These are phyloP conservation scores for Pseudomassariella vexata DNA, from an alignment of 2,329 filamentous ascomycete genomes.

Conservation along the genomic window DNA sequence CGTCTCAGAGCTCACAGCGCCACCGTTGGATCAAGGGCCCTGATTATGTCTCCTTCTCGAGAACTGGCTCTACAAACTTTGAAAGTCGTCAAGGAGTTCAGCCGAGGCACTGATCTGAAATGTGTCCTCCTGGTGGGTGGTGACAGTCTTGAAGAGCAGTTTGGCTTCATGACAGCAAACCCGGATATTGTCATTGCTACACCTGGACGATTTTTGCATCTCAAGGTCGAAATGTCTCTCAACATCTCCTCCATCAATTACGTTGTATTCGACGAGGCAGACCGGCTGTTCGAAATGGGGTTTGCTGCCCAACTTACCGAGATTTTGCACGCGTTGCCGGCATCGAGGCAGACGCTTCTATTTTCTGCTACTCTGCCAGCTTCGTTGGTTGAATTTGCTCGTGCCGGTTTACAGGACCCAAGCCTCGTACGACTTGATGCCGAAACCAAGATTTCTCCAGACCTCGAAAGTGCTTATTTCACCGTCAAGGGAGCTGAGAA, in stretches of 20 bases:
- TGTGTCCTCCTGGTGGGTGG: conserved; percentile 89
- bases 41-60: conserved; percentile 87
- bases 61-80: conserved; percentile 92
- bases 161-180: conserved; percentile 85
- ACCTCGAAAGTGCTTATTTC: conserved; percentile 94
- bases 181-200: conserved; percentile 97
- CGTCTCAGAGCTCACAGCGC: conserved; percentile 82
- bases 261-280: conserved; percentile 95
- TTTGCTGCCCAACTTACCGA: conserved; percentile 91
- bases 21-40: conserved; percentile 76
- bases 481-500: conserved; percentile 88
- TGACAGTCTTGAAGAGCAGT: conserved; percentile 93
- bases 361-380: conserved; percentile 95
- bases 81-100: conserved; percentile 93
- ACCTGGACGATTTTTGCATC: conserved; percentile 88
- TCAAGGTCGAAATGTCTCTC: conserved; percentile 94
- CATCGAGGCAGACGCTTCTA: conserved; percentile 79
- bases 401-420: conserved; percentile 88
- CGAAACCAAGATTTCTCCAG: conserved; percentile 92
- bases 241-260: conserved; percentile 89
- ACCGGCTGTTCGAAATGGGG: conserved; percentile 97
- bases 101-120: conserved; percentile 83
- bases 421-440: conserved; percentile 85
- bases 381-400: conserved; percentile 90
- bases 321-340: conserved; percentile 82